Base-by-base conservation (phyloP, 2,329 filamentous ascomycete genomes). In the Bisporella sp. region DNA sequence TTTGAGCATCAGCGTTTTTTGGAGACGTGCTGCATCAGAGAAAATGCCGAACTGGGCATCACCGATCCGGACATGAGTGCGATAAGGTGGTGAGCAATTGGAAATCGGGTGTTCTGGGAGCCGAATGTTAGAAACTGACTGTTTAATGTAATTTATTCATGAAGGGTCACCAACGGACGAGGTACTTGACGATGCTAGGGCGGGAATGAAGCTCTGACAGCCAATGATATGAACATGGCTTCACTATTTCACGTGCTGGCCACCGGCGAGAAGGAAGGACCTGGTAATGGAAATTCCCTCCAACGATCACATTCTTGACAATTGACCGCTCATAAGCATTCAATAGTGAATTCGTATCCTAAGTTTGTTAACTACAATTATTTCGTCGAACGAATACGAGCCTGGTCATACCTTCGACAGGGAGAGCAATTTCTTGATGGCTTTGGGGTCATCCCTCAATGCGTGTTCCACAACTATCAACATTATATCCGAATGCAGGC, bases 281-380 rank as follows among this genome's bases (percentile, higher is more conserved):
- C 52, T 30, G 48, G 5, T 47, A 33, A 6, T 31, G 3, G 28
- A 54, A 31, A 29, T 54, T 35, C 29, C 35, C 33, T 7, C 12
- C 7, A 2, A 6, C 31, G 4, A 45, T 37, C 28, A 59, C 11
- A 3, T 33, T 44, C 31, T 47, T 51, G 21, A 50, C 50, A 9
- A 60, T 48, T 1, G 60, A 63, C 7, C 40, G 50, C 41, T 62
- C 54, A 41, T 60, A 59, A 4, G 39, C 41, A 45, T 54, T 55
- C 29, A 62, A 52, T 35, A 63, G 50, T 1, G 32, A 37, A 9
- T 55, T n/a, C 32, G 59, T 56, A 4, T 49, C 49, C 60, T 63
- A 37, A 30, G 31, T 7, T 5, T 8, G 46, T 51, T 37, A 58
- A 53, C 31, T 33, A 4, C 35, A 11, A 28, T 12, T 13, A n/a